These are phyloP conservation scores for Sordariomycetes sp. DNA, from an alignment of 2,329 filamentous ascomycete species.

Conservation along the genomic window DNA sequence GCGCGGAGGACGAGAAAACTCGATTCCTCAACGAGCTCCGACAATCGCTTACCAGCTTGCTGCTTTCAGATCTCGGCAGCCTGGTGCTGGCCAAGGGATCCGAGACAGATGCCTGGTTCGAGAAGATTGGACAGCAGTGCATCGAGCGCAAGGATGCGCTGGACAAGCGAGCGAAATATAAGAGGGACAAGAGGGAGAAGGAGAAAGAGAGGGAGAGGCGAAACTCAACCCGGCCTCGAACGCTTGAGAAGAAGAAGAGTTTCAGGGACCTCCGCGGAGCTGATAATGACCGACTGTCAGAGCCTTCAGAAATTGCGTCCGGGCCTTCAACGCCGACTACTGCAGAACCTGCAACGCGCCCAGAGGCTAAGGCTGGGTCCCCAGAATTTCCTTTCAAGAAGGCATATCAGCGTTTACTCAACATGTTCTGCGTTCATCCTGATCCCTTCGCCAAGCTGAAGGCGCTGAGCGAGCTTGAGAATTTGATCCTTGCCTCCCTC, in stretches of 20 bases:
- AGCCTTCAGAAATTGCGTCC: slow-evolving; percentile 18
- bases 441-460: slow-evolving; percentile 83
- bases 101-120: slow-evolving; percentile 87
- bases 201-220: slow-evolving; percentile 30
- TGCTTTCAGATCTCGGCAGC: slow-evolving; percentile 83
- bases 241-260: slow-evolving; percentile 58
- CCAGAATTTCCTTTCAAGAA: slow-evolving; percentile 63
- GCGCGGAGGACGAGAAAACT: slow-evolving; percentile 59
- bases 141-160: slow-evolving; percentile 52
- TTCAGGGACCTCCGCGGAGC: slow-evolving; percentile 53
- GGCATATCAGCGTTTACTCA: slow-evolving; percentile 70
- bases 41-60: slow-evolving; percentile 70
- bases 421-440: slow-evolving; percentile 80
- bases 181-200: slow-evolving; percentile 27
- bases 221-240: slow-evolving; percentile 37
- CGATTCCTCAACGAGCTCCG: slow-evolving; percentile 71
- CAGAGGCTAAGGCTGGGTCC: neutral
- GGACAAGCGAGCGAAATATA: slow-evolving; percentile 35
- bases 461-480: slow-evolving; percentile 73
- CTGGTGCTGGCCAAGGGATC: slow-evolving; percentile 81
- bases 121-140: slow-evolving; percentile 55
- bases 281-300: slow-evolving; percentile 31
- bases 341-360: neutral
- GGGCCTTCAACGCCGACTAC: neutral
- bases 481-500: slow-evolving; percentile 69